Percentiles rank a stretch among this genome's conserved stretches.
These are phyloP conservation scores for Fraxinus pennsylvanica DNA, from an alignment of 257 asterid genomes.

Conservation along the genomic window DNA sequence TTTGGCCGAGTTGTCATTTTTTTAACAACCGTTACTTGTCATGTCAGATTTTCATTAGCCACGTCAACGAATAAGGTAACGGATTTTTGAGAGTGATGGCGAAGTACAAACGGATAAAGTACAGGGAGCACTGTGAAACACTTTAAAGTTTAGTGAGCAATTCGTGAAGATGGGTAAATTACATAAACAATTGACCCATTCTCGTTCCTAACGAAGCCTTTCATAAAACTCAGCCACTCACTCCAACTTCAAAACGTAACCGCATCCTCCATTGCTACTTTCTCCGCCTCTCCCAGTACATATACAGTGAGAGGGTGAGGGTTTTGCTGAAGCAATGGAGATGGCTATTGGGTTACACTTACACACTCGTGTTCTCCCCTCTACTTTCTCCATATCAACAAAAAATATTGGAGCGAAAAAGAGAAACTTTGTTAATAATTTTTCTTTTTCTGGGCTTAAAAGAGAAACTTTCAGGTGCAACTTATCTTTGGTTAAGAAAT, in stretches of 20 bases:
- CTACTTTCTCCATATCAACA: slow-evolving; percentile 27
- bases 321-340: slow-evolving; percentile 53
- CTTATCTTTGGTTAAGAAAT: slow-evolving; percentile 36
- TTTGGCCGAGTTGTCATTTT: too few species aligned
- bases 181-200: background rate
- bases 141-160: too few species aligned
- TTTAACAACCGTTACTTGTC: too few species aligned
- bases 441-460: slow-evolving; percentile 47
- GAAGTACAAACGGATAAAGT: too few species aligned
- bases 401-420: slow-evolving; percentile 31
- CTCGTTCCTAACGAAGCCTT: slow-evolving; percentile 33
- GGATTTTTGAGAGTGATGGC: too few species aligned
- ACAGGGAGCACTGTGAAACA: too few species aligned
- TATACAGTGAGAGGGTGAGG: slow-evolving; percentile 26
- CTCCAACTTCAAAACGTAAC: slow-evolving; percentile 39
- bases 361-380: slow-evolving; percentile 32
- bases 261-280: slow-evolving; percentile 41
- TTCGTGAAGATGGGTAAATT: too few species aligned
- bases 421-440: slow-evolving; percentile 23
- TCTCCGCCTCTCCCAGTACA: slow-evolving; percentile 15
- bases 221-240: slow-evolving; percentile 55
- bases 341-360: slow-evolving; percentile 56
- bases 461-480: slow-evolving; percentile 51
- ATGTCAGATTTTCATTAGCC: too few species aligned
- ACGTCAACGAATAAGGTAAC: too few species aligned